Conservation (phyloP, 768 basidiomycete species). For the Tephrocybe sp. region DNA sequence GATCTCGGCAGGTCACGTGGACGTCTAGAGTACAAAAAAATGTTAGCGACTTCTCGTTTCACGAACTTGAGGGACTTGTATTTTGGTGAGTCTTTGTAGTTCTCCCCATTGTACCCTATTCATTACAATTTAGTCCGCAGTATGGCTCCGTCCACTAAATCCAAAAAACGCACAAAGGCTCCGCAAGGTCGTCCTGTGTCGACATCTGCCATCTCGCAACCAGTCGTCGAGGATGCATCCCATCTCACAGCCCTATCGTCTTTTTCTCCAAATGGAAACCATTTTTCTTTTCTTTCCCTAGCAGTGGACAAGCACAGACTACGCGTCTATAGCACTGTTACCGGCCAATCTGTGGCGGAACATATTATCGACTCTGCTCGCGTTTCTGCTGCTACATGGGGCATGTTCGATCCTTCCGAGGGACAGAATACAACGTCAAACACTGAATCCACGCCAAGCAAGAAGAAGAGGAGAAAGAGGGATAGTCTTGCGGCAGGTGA, state of each 20-base stretch:
- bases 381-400: slow-evolving; percentile 57
- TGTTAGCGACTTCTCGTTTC: neutral
- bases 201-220: slow-evolving; percentile 57
- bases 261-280: slow-evolving; percentile 56
- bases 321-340: slow-evolving; percentile 59
- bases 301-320: slow-evolving; percentile 73
- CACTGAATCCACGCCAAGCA: slow-evolving; percentile 38
- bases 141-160: slow-evolving; percentile 46
- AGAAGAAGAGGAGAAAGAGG: slow-evolving; percentile 56
- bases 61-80: neutral
- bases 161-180: slow-evolving; percentile 60
- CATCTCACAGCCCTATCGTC: slow-evolving; percentile 45
- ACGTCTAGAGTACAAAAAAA: slow-evolving; percentile 11
- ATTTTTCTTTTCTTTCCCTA: slow-evolving; percentile 63
- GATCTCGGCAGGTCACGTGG: slow-evolving; percentile 16
- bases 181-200: slow-evolving; percentile 50
- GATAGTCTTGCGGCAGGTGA: slow-evolving; percentile 26
- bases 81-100: slow-evolving; percentile 7
- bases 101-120: neutral
- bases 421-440: slow-evolving; percentile 22
- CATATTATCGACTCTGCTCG: slow-evolving; percentile 54
- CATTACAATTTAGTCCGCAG: neutral
- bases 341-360: slow-evolving; percentile 58
- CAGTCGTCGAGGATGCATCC: slow-evolving; percentile 48
- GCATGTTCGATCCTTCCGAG: slow-evolving; percentile 32